Base-by-base conservation (phyloP, 257 asterid species). In the Linaria vulgaris region DNA sequence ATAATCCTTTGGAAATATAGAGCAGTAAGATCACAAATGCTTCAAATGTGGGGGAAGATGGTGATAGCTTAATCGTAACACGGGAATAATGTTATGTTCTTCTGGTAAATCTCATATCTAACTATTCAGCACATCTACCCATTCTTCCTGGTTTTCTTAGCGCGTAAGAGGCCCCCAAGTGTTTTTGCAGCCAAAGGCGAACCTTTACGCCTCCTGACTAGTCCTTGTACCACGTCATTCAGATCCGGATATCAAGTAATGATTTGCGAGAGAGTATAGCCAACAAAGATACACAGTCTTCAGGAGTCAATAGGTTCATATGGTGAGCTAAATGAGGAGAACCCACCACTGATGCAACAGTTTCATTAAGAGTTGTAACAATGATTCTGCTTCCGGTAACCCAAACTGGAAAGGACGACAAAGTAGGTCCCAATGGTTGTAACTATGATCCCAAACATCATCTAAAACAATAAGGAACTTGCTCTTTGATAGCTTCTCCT, bases 171-270 rank as follows among this genome's bases (percentile, higher is more conserved):
- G 37, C 87, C 85, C 20, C 90, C 90, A 17, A 85, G 87, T 31
- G 87, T 72, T 77, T 78, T 80, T 30, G 94, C 90, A 0, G 84
- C 94, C 76, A 85, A 74, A 62, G 94, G 94, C 77, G 82, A 81
- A 22, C 94, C 94, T 71, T 69, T 76, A 52, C 94, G 80, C 74
- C 76, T 85, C 80, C 72, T 80, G 25, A 73, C 82, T 44, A 85
- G 79, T 24, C 79, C 78, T 74, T 59, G 52, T 39, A 83, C 85
- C 24, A 78, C 73, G 45, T 71, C 74, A 56, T 59, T 27, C 1
- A 75, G 53, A 37, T 82, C 77, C 4, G 73, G 5, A 57, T 58
- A 4, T 60, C 78, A n/a, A 47, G 50, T 11, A 80, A 70, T 39
- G 83, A 62, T 59, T n/a, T 67, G 38, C 74, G 53, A 52, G 80